Conservation (phyloP, 2,329 filamentous ascomycete species). For the Aspergillus sp. region DNA sequence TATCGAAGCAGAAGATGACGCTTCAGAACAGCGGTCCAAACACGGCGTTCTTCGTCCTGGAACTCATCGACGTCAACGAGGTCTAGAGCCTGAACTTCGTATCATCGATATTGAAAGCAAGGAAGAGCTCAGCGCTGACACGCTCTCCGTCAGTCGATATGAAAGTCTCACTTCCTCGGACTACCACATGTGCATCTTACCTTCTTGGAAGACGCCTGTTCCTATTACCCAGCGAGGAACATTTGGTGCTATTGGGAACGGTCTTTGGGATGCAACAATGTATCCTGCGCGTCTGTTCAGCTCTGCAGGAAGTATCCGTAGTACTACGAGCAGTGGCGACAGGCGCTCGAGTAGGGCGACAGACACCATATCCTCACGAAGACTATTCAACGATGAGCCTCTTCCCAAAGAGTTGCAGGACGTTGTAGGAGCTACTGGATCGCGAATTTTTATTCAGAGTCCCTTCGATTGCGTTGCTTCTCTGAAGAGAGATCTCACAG, state of each 20-base stretch:
- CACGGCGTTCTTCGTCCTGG: slow-evolving; percentile 51
- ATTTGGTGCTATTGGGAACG: slow-evolving; percentile 64
- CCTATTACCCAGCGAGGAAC: slow-evolving; percentile 63
- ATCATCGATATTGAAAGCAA: slow-evolving; percentile 82
- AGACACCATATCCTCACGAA: slow-evolving; percentile 51
- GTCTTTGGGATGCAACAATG: slow-evolving; percentile 85
- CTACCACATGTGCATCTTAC: slow-evolving; percentile 81
- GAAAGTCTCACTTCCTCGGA: slow-evolving; percentile 81
- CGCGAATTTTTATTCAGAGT: slow-evolving; percentile 90
- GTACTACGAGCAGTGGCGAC: slow-evolving; percentile 51
- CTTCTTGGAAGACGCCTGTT: slow-evolving; percentile 63
- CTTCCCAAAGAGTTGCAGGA: slow-evolving; percentile 40
- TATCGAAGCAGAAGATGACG: slow-evolving; percentile 64
- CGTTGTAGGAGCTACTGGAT: slow-evolving; percentile 49
- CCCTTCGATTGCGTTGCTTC: slow-evolving; percentile 95
- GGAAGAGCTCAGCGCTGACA: slow-evolving; percentile 79
- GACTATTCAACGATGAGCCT: slow-evolving; percentile 36
- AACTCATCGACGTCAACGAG: slow-evolving; percentile 65
- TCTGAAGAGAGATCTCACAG: slow-evolving; percentile 75
- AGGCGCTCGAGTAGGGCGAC: slow-evolving; percentile 46
- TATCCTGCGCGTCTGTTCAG: slow-evolving; percentile 83
- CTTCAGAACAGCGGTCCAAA: slow-evolving; percentile 47
- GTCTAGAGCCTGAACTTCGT: slow-evolving; percentile 77
- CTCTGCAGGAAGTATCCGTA: slow-evolving; percentile 70
- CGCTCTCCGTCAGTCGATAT: slow-evolving; percentile 75